These are phyloP conservation scores for Sporisorium sorghi DNA, from an alignment of 1,284 basidiomycete genomes.

Conservation along the genomic window DNA sequence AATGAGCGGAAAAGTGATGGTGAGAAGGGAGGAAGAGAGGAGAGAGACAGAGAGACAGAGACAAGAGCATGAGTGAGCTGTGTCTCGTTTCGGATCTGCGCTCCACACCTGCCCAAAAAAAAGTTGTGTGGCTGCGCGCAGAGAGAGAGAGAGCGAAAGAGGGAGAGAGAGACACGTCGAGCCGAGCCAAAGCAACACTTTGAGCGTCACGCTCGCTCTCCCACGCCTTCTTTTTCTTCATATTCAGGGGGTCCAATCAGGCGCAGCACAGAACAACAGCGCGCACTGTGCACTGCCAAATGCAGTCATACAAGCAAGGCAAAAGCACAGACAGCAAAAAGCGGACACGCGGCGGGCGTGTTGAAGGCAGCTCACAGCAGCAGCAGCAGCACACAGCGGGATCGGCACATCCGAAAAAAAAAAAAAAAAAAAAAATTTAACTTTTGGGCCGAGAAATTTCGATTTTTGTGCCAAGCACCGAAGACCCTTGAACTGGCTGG, in stretches of 20 bases:
- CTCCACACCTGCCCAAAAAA: slow-evolving; percentile 3
- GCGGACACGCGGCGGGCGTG: background rate
- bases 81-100: slow-evolving; percentile 3
- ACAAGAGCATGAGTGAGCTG: background rate
- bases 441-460: background rate
- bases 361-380: background rate
- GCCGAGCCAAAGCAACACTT: slow-evolving; percentile 4
- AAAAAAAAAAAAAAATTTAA: background rate
- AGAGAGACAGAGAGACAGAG: background rate
- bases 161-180: slow-evolving; percentile 6
- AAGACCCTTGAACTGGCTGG: background rate
- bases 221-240: background rate
- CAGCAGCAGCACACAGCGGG: background rate
- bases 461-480: background rate
- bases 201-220: background rate
- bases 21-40: background rate
- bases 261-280: background rate
- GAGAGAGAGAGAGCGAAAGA: background rate
- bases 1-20: slow-evolving; percentile 3
- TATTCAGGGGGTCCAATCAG: slow-evolving; percentile 19
- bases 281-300: background rate
- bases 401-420: background rate
- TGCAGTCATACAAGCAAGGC: too few species aligned
- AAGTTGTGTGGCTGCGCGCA: background rate
- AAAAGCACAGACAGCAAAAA: background rate